Evolutionary conservation across 495 filamentous ascomycete species (phyloP), one percentile per base, ranked within the genome.

Genomic region (Aspergillus nanangensis): DNA sequence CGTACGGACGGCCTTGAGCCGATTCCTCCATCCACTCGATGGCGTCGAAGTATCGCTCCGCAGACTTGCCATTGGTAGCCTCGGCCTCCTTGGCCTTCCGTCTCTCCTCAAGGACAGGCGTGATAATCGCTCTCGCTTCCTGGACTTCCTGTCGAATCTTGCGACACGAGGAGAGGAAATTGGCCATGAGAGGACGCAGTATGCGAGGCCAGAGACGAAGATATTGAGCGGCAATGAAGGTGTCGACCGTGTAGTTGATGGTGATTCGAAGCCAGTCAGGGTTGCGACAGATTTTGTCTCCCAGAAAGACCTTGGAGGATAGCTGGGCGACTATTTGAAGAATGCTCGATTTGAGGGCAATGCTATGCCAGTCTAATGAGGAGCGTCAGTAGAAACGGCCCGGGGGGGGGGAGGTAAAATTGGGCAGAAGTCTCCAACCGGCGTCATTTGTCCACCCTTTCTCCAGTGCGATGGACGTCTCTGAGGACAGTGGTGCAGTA

Each of bases 251-350:
- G 47, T 70, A 79, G 3, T 57, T 56, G 36, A 67, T 60, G 1
- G 63, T 63, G 3, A 64, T 53, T 4, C 58, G 51, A 5, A 77
- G 56, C 56, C 74, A 69, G 0, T 62, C 58, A 5, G 56, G 51
- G 44, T 78, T 66, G 7, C 66, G 66, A 44, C 69, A 72, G 8
- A 76, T 39, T 0, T 58, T 54, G 0, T 47, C 52, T 22, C 76
- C 76, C 5, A 76, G 51, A 43, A 78, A 77, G n/a, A 75, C 58
- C 17, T 66, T 55, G 3, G 72, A 67, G 2, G 74, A 72, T 8
- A 73, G 56, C 13, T 69, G 69, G 10, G 70, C 68, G 24, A 79
- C 59, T n/a, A 75, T 38, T 5, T 64, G 47, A 19, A 72, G 57
- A 31, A 72, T 62, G 4, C 58, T 61, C 1, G 71, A 56, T 40